Percentiles rank a stretch among this genome's conserved stretches.
Conservation (phyloP, 2,329 filamentous ascomycete genomes). For the Chrysosporium queenslandicum region DNA sequence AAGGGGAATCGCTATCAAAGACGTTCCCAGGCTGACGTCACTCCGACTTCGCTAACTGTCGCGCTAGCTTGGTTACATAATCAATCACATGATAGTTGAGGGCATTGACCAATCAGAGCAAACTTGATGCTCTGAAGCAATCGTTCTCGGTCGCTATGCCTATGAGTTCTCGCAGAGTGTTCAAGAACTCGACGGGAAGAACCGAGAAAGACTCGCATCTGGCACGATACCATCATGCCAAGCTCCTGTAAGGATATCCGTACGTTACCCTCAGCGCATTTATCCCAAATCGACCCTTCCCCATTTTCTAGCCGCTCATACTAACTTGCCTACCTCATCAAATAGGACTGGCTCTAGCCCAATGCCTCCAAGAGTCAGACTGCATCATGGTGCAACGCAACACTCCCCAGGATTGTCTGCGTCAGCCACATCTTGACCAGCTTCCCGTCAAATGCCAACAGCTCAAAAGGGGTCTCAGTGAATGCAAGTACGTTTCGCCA, state of each 20-base stretch:
- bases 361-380: constrained; percentile 92
- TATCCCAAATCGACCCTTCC: too few relatives aligned
- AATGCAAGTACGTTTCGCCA: constrained; percentile 74
- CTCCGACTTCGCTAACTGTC: too few relatives aligned
- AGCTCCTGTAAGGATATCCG: constrained; percentile 95
- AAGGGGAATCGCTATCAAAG: too few relatives aligned
- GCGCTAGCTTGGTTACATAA: too few relatives aligned
- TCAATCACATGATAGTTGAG: too few relatives aligned
- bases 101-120: too few relatives aligned
- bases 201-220: not conserved
- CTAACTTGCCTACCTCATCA: too few relatives aligned
- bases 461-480: constrained; percentile 81
- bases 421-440: constrained; percentile 66
- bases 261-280: constrained; percentile 41
- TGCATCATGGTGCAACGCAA: constrained; percentile 91
- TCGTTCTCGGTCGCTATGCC: too few relatives aligned
- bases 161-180: too few relatives aligned
- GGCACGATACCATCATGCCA: constrained; percentile 56
- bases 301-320: too few relatives aligned
- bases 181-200: not conserved
- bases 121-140: too few relatives aligned
- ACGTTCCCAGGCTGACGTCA: too few relatives aligned
- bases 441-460: constrained; percentile 85
- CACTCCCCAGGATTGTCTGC: constrained; percentile 76
- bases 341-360: constrained; percentile 83